Evolutionary conservation across 2,329 filamentous ascomycete genomes (phyloP).

Genomic region (Talaromyces verruculosus): DNA sequence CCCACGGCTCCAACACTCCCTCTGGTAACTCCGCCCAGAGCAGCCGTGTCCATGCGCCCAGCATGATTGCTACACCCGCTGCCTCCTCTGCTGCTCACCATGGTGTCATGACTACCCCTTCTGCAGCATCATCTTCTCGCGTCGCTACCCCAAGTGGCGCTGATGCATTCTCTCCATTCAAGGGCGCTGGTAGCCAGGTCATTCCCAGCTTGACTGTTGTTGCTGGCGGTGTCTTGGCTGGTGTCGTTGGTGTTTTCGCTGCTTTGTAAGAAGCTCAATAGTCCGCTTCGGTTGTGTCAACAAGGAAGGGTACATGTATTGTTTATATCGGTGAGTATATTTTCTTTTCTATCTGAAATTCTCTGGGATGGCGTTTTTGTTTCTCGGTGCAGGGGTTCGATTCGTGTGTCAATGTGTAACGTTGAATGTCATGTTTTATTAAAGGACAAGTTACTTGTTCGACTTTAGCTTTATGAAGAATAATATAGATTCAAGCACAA

Average conservation of each 20-base stretch:
- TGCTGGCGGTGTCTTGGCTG: constrained; percentile 15
- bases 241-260: constrained; percentile 18
- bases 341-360: background rate
- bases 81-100: constrained; percentile 15
- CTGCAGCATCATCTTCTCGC: background rate
- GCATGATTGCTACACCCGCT: constrained; percentile 4
- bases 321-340: constrained; percentile 8
- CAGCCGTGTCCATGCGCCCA: constrained; percentile 13
- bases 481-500: background rate
- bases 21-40: constrained; percentile 7
- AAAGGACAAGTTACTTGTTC: background rate
- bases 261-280: background rate
- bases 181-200: constrained; percentile 15
- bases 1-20: constrained; percentile 6
- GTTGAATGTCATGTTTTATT: background rate
- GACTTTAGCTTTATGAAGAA: background rate
- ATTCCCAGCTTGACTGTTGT: constrained; percentile 18
- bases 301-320: background rate
- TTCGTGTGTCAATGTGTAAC: constrained; percentile 6
- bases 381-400: background rate
- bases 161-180: constrained; percentile 15
- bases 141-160: constrained; percentile 11
- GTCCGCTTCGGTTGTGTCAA: background rate
- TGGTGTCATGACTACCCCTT: constrained; percentile 1
- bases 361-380: background rate